phyloP scores from a whole-genome alignment of 1,139 yeast genomes.

The Protomyces arabidopsidicola region DNA sequence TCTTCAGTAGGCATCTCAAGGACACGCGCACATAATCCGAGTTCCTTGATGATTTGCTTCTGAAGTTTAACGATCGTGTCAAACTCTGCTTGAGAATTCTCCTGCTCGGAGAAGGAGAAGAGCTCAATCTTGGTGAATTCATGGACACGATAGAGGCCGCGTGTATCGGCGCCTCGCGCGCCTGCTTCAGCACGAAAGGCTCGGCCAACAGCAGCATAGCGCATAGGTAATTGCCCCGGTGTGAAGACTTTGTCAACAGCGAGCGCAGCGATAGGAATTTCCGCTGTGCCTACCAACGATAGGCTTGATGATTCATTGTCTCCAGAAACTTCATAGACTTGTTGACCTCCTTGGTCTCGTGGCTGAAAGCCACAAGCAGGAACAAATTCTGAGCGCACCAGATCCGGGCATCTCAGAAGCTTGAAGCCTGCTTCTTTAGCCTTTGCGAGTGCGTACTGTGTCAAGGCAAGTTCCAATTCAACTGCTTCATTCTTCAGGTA shows the following conservation, averaged over 20 bases:
- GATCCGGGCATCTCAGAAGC: slow-evolving; percentile 76
- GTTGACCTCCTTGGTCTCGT: slow-evolving; percentile 82
- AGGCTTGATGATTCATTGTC: slow-evolving; percentile 42
- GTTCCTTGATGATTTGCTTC: slow-evolving; percentile 53
- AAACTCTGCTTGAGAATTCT: slow-evolving; percentile 45
- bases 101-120: slow-evolving; percentile 62
- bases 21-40: slow-evolving; percentile 78
- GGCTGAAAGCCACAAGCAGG: slow-evolving; percentile 95
- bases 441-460: slow-evolving; percentile 65
- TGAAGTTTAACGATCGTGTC: slow-evolving; percentile 64
- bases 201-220: slow-evolving; percentile 76
- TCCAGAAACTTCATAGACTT: slow-evolving; percentile 59
- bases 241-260: slow-evolving; percentile 42
- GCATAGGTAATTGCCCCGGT: slow-evolving; percentile 48
- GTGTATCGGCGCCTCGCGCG: slow-evolving; percentile 87
- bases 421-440: slow-evolving; percentile 67
- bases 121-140: slow-evolving; percentile 97
- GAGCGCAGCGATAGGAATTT: slow-evolving; percentile 84
- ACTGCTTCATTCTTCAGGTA: slow-evolving; percentile 85
- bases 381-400: slow-evolving; percentile 71
- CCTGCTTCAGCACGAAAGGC: slow-evolving; percentile 97
- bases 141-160: slow-evolving; percentile 90
- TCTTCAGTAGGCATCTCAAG: slow-evolving; percentile 87
- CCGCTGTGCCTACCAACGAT: slow-evolving; percentile 91
- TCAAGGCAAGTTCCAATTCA: slow-evolving; percentile 77